A percentile compares a stretch with the other conserved stretches of the same genome.
phyloP scores from a whole-genome alignment of 129 eudicot species.

The Helichrysum umbraculigerum region DNA sequence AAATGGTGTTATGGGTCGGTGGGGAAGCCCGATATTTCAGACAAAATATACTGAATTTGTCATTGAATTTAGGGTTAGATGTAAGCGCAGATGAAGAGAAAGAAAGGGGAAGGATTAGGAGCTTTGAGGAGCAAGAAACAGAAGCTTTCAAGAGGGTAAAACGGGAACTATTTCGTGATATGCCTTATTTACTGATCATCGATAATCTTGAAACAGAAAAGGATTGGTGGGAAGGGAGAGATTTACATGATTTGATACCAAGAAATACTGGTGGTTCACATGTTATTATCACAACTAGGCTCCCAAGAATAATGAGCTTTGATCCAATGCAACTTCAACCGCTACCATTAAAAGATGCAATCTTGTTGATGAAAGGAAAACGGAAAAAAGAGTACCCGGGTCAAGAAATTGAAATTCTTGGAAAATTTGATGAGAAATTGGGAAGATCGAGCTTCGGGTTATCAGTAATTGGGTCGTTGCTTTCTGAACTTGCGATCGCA shows the following conservation, averaged over 20 bases:
- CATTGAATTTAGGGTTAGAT: slow-evolving; percentile 68
- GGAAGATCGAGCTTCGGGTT: slow-evolving; percentile 74
- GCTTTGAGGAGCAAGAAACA: slow-evolving; percentile 86
- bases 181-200: slow-evolving; percentile 74
- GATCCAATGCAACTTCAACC: slow-evolving; percentile 77
- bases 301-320: slow-evolving; percentile 67
- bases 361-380: slow-evolving; percentile 63
- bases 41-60: slow-evolving; percentile 72
- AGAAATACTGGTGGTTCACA: slow-evolving; percentile 84
- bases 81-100: slow-evolving; percentile 89
- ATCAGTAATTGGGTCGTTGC: slow-evolving; percentile 63
- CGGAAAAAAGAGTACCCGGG: slow-evolving; percentile 61
- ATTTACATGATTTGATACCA: slow-evolving; percentile 80
- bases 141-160: slow-evolving; percentile 92
- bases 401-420: slow-evolving; percentile 55
- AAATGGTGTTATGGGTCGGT: slow-evolving; percentile 90
- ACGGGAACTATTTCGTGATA: slow-evolving; percentile 75
- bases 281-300: slow-evolving; percentile 74
- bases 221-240: slow-evolving; percentile 98
- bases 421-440: slow-evolving; percentile 67
- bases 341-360: slow-evolving; percentile 66
- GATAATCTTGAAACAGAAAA: slow-evolving; percentile 85
- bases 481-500: slow-evolving; percentile 63
- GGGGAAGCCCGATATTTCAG: slow-evolving; percentile 81
- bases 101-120: slow-evolving; percentile 82